Conservation (phyloP, 1,284 basidiomycete species). For the Tremellales sp. region DNA sequence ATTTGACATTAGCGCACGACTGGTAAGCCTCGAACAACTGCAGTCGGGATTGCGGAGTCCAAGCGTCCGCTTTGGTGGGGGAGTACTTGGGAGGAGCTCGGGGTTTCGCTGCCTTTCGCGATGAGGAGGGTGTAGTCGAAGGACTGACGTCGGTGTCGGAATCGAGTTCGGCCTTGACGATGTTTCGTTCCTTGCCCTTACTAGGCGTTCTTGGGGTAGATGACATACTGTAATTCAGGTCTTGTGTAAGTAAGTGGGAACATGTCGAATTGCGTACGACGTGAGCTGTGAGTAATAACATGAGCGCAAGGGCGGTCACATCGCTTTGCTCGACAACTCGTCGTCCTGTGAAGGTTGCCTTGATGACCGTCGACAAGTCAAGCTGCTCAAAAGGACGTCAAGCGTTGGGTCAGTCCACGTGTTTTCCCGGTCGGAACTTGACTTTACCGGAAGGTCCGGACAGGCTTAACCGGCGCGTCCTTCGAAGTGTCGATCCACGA, state of each 20-base stretch:
- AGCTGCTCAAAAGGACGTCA: too few species aligned
- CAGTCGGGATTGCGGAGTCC: slow-evolving; percentile 12
- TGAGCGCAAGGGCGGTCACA: too few species aligned
- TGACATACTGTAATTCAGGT: neutral
- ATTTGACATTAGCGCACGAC: slow-evolving; percentile 9
- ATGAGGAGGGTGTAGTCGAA: neutral
- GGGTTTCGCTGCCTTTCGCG: neutral
- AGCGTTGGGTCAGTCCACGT: neutral
- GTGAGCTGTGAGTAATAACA: too few species aligned
- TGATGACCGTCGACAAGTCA: neutral
- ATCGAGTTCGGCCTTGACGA: neutral
- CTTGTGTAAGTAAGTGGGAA: too few species aligned
- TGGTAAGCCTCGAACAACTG: slow-evolving; percentile 14
- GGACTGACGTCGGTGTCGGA: too few species aligned
- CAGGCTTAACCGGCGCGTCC: neutral
- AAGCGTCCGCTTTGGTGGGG: slow-evolving; percentile 4
- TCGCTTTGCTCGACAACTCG: too few species aligned
- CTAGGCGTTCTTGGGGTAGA: neutral
- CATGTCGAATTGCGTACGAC: too few species aligned
- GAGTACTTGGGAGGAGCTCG: neutral
- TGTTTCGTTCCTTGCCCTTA: neutral
- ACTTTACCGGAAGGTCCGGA: neutral
- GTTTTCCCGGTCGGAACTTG: neutral
- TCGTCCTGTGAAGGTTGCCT: neutral
- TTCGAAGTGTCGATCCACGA: too few species aligned